Evolutionary conservation across 352 stramenopile species (phyloP), one percentile per base, ranked within the genome.

Genomic region (Blastocystis sp.): DNA sequence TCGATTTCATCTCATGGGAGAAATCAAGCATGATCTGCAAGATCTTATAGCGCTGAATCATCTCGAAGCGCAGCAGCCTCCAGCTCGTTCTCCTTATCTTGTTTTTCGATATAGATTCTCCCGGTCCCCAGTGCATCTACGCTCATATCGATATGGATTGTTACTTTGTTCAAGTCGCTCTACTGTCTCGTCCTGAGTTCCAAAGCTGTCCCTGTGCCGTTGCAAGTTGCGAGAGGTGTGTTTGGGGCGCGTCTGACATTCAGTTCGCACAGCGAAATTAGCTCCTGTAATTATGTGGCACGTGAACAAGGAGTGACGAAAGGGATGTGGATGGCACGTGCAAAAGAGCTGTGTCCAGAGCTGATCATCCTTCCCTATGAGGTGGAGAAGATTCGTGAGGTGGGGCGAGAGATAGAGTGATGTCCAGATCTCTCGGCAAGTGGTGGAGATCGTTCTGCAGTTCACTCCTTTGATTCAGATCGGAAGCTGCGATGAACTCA

Each of bases 101-200:
- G 8, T 15, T 18, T 18, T 37, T 84, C 26, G 5, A 69, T 15
- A 53, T 84, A 84, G 73, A 56, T 20, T 41, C 26, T 47, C 73
- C 73, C 13, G 73, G 73, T 53, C n/a, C 50, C 20, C 23, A 84
- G 8, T 84, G 73, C 29, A 66, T 84, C 29, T 84, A 84, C 39
- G 73, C 73, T 26, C 73, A 84, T 23, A 66, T 84, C 47, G 73
- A 84, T 43, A 84, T 84, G 73, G 73, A 84, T 43, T 84, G 73
- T 20, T 84, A 84, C 26, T 84, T 84, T 55, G 73, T 84, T 64
- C 73, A 84, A 68, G 54, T 84, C 18, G 73, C 73, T 29, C 47
- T 84, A 1, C 23, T 84, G 23, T 15, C 1, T 4, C 73, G 62
- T 26, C 73, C 73, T 15, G 73, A 84, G 26, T 26, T 84, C 11